Percentiles rank a stretch among this genome's conserved stretches.
Conservation (phyloP, 2,329 filamentous ascomycete species). For the Venturia oleaginea region DNA sequence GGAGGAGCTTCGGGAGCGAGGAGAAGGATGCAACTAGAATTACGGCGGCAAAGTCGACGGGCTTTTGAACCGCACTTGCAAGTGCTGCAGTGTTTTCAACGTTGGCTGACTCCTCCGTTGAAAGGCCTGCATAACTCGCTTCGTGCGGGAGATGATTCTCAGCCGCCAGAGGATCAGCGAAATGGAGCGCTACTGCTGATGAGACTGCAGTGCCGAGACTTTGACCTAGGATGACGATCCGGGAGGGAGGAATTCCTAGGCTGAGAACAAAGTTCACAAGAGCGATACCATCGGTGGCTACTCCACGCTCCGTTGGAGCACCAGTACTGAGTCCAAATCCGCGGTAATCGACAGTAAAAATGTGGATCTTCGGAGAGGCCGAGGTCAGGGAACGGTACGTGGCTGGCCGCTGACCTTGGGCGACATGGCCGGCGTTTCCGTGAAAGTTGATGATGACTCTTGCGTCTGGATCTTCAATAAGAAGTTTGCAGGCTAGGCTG, state of each 20-base stretch:
- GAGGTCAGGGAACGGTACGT: slow-evolving; percentile 72
- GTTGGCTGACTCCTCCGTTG: neutral
- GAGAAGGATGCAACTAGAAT: slow-evolving; percentile 75
- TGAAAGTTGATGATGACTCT: slow-evolving; percentile 44
- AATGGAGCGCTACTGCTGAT: slow-evolving; percentile 63
- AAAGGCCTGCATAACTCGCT: neutral
- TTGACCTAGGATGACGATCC: slow-evolving; percentile 76
- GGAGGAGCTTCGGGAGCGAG: slow-evolving; percentile 61
- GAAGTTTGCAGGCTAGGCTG: slow-evolving; percentile 41
- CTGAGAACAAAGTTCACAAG: slow-evolving; percentile 64
- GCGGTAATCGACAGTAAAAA: slow-evolving; percentile 85
- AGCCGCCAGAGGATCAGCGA: slow-evolving; percentile 32
- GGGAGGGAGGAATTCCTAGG: slow-evolving; percentile 55
- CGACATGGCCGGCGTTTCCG: slow-evolving; percentile 73
- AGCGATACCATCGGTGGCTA: slow-evolving; percentile 70
- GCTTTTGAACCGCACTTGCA: neutral
- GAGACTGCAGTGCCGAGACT: slow-evolving; percentile 82
- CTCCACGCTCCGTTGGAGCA: slow-evolving; percentile 66
- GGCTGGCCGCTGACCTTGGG: slow-evolving; percentile 64
- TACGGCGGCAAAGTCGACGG: slow-evolving; percentile 64
- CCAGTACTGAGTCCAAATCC: slow-evolving; percentile 78
- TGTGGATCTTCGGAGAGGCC: slow-evolving; percentile 59
- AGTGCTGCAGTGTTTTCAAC: neutral
- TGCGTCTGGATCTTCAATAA: slow-evolving; percentile 41
- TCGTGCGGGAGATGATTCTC: neutral